Evolutionary conservation across 2,329 filamentous ascomycete genomes (phyloP), one percentile per base, ranked within the genome.

Genomic region (Pyrenophora tritici-repentis): DNA sequence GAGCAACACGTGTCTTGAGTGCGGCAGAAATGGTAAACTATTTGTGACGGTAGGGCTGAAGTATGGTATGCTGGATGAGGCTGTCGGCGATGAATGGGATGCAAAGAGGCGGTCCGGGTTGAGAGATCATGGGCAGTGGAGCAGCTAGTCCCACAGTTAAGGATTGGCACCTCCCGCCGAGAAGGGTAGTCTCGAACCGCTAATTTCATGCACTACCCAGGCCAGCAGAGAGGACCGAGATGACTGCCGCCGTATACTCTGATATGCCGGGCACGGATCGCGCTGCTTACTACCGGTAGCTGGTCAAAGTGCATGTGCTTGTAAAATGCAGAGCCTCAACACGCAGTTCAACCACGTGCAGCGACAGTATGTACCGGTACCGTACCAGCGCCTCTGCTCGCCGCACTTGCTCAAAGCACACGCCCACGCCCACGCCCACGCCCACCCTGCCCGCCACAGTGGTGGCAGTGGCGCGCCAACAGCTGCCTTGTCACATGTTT

Each of bases 31-130:
- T 42, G 41, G 31, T 34, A 49, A 7, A 34, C 39, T 29, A 29
- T 43, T 31, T 26, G 33, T 43, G 32, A 50, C 40, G 38, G 46
- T 56, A 53, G 48, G 53, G 55, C 38, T 51, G 55, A 54, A 39
- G 42, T 44, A 58, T 47, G 53, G 50, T 53, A 64, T 64, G 58
- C 53, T 61, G 66, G 55, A 62, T 65, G 65, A 65, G 59, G 62
- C 64, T 68, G 64, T 55, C 53, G 55, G 39, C 51, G 65, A 63
- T 65, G 65, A 58, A 63, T 62, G 62, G 44, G 44, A 38, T 43
- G 46, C 39, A 52, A 38, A 47, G 56, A 53, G 52, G 55, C 43
- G 47, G 53, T 56, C 53, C 51, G 62, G 64, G 39, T 44, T 44
- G 54, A 45, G 55, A 53, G 49, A 55, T 49, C 50, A 58, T 55